These are phyloP conservation scores for Casuarina equisetifolia DNA, from an alignment of 306 rosid species.

Conservation along the genomic window DNA sequence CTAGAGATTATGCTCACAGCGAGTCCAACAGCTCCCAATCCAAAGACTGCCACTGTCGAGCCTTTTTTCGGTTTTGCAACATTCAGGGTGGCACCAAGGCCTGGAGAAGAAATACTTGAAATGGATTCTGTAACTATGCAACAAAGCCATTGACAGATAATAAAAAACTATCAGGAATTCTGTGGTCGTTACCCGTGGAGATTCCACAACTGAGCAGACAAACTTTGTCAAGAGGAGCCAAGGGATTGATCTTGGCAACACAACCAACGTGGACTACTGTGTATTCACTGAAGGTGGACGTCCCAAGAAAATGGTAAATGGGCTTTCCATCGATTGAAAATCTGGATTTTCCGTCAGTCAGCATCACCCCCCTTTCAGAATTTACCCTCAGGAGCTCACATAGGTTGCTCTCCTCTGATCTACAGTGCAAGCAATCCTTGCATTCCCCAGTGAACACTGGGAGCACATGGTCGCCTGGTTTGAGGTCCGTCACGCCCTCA, in stretches of 20 bases:
- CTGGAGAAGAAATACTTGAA: constrained; percentile 10
- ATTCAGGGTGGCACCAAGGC: constrained; percentile 67
- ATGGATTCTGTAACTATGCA: no score
- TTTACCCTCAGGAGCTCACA: constrained; percentile 77
- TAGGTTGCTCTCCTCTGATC: constrained; percentile 93
- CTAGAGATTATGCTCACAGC: constrained; percentile 40
- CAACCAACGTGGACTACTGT: constrained; percentile 79
- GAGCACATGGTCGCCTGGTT: constrained; percentile 87
- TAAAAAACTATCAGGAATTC: no score
- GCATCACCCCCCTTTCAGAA: constrained; percentile 76
- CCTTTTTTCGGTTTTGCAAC: constrained; percentile 66
- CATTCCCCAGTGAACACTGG: constrained; percentile 95
- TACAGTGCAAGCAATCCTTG: constrained; percentile 76
- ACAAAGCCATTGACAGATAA: no score
- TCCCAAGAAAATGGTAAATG: constrained; percentile 75
- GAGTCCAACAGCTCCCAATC: constrained; percentile 71
- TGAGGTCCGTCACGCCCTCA: constrained; percentile 76
- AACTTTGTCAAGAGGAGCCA: constrained; percentile 90
- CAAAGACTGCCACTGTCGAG: constrained; percentile 56
- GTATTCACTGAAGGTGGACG: constrained; percentile 87
- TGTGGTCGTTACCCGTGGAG: constrained; percentile 59
- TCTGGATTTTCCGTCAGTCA: constrained; percentile 58
- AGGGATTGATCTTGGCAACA: constrained; percentile 79
- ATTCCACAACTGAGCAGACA: constrained; percentile 91
- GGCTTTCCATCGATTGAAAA: constrained; percentile 77